Percentiles rank a stretch among this genome's conserved stretches.
These are phyloP conservation scores for Neonectria neomacrospora DNA, from an alignment of 2,329 filamentous ascomycete genomes.

Conservation along the genomic window DNA sequence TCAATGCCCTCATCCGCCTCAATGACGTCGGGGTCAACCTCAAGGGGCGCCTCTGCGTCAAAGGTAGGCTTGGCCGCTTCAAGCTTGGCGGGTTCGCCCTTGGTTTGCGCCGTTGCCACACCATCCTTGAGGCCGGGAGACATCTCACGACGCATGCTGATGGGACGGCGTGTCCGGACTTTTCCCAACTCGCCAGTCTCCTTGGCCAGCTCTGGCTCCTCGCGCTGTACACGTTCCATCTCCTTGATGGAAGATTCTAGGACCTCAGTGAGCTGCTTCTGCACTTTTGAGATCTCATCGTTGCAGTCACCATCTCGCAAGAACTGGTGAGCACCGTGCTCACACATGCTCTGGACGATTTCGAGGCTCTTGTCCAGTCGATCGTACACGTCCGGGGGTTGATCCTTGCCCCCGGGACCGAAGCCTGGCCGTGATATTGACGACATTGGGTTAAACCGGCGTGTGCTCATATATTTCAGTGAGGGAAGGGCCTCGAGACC, in stretches of 20 bases:
- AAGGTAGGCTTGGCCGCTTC: constrained; percentile 35
- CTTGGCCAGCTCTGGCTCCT: constrained; percentile 60
- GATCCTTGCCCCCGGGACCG: constrained; percentile 38
- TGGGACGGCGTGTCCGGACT: constrained; percentile 62
- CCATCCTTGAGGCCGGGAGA: constrained; percentile 45
- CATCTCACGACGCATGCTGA: constrained; percentile 63
- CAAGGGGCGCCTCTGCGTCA: constrained; percentile 42
- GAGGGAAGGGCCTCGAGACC: constrained; percentile 51
- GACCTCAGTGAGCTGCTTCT: constrained; percentile 71
- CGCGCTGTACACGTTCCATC: constrained; percentile 64
- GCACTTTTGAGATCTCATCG: constrained; percentile 78
- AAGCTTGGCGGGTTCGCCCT: constrained; percentile 42
- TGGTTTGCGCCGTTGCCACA: constrained; percentile 34
- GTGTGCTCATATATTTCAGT: constrained; percentile 53
- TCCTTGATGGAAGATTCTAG: constrained; percentile 70
- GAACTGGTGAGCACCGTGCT: constrained; percentile 88
- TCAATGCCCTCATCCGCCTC: constrained; percentile 58
- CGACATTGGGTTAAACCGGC: constrained; percentile 48
- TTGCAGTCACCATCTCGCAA: constrained; percentile 87
- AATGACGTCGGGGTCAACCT: constrained; percentile 48
- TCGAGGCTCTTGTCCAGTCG: constrained; percentile 82
- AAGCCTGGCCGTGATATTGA: constrained; percentile 43
- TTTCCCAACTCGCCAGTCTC: constrained; percentile 54
- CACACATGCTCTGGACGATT: constrained; percentile 81
- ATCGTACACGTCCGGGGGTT: constrained; percentile 69